Percentiles rank a stretch among this genome's conserved stretches.
These are phyloP conservation scores for Jacaranda copaia DNA, from an alignment of 257 asterid genomes.

Conservation along the genomic window DNA sequence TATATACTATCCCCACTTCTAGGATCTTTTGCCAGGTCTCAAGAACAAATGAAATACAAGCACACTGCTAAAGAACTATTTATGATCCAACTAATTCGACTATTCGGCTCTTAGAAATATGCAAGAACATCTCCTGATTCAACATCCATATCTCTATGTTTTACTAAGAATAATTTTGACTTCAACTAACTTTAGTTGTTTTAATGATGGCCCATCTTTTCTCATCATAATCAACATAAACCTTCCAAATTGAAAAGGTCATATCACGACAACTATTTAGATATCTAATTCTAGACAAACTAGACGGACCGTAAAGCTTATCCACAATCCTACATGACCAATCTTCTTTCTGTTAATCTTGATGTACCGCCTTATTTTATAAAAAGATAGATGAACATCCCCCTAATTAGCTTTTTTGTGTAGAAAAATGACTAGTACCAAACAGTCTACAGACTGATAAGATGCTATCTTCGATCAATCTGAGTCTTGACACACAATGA, in stretches of 20 bases:
- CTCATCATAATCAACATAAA: not conserved
- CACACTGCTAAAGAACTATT: not conserved
- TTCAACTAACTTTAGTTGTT: not conserved
- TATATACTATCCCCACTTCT: not conserved
- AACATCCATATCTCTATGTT: not conserved
- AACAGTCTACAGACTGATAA: not conserved
- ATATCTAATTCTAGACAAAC: not conserved
- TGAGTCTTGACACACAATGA: not conserved
- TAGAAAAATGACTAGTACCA: not conserved
- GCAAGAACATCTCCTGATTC: not conserved
- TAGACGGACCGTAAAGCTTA: not conserved
- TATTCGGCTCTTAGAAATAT: not conserved
- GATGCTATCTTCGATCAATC: not conserved
- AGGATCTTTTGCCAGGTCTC: not conserved
- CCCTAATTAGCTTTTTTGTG: not conserved
- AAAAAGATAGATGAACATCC: not conserved
- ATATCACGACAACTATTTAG: not conserved
- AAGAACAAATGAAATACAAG: not conserved
- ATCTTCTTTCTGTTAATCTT: not conserved
- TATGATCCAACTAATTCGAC: not conserved
- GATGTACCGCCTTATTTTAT: not conserved
- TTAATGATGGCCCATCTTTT: not conserved
- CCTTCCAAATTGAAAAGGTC: not conserved
- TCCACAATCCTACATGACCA: not conserved
- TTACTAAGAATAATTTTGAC: not conserved